Percentiles rank a stretch among this genome's conserved stretches.
phyloP scores from a whole-genome alignment of 2,329 filamentous ascomycete species.

The Aspergillus chevalieri region DNA sequence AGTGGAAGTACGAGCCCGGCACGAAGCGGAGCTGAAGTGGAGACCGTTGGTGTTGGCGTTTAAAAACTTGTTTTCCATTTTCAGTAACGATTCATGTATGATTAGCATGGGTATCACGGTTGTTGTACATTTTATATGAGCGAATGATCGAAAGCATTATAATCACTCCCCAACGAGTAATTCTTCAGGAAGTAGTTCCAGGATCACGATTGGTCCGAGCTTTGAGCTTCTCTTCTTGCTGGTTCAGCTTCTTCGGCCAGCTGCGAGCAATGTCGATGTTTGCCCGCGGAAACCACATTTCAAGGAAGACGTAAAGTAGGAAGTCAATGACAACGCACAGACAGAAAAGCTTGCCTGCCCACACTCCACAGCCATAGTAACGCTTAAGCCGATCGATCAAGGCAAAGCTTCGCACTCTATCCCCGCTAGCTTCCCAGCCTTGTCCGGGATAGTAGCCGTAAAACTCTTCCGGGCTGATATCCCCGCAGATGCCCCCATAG shows the following conservation, averaged over 20 bases:
- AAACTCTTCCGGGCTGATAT: slow-evolving; percentile 79
- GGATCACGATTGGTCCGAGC: slow-evolving; percentile 2
- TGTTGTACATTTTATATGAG: background rate
- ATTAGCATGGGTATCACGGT: slow-evolving; percentile 6
- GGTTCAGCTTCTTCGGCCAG: slow-evolving; percentile 71
- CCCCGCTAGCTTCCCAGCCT: slow-evolving; percentile 64
- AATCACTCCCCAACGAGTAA: background rate
- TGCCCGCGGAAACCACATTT: slow-evolving; percentile 77
- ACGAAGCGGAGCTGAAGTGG: slow-evolving; percentile 16
- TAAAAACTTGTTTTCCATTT: background rate
- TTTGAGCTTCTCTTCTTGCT: slow-evolving; percentile 2
- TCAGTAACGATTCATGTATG: slow-evolving; percentile 1
- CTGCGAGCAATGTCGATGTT: slow-evolving; percentile 83
- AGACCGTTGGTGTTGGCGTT: background rate
- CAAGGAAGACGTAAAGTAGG: slow-evolving; percentile 78
- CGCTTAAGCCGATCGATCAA: slow-evolving; percentile 91
- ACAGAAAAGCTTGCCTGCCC: slow-evolving; percentile 96
- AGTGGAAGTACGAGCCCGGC: slow-evolving; percentile 23
- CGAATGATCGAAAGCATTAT: background rate
- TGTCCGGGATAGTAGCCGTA: slow-evolving; percentile 71
- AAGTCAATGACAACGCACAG: slow-evolving; percentile 93
- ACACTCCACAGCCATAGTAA: slow-evolving; percentile 96
- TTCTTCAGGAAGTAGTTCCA: slow-evolving; percentile 2
- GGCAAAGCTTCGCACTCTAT: slow-evolving; percentile 74
- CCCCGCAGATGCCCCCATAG: slow-evolving; percentile 85